These are phyloP conservation scores for Amanita polypyramis DNA, from an alignment of 768 basidiomycete species.

Conservation along the genomic window DNA sequence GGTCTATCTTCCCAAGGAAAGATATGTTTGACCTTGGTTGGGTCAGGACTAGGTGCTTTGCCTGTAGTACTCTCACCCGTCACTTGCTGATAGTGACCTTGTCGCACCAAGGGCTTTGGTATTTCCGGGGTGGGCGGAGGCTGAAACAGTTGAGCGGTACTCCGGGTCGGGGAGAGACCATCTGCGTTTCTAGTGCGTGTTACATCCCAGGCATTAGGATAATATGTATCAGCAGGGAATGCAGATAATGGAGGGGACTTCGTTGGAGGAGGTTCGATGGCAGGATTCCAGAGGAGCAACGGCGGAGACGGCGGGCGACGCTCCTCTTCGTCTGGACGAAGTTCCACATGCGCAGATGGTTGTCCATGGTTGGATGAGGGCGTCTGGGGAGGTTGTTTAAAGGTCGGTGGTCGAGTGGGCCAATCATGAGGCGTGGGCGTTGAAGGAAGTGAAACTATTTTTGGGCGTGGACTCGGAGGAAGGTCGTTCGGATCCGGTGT, in stretches of 20 bases:
- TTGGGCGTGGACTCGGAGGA: conserved; percentile 50
- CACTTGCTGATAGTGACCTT: conserved; percentile 68
- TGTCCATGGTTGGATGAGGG: background rate
- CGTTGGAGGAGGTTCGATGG: conserved; percentile 69
- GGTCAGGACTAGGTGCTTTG: conserved; percentile 51
- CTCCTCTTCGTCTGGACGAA: conserved; percentile 15
- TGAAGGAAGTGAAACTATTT: conserved; percentile 37
- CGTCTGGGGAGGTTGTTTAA: background rate
- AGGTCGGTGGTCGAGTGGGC: conserved; percentile 5
- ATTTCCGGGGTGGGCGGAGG: conserved; percentile 51
- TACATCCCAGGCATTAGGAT: conserved; percentile 81
- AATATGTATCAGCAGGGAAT: conserved; percentile 70
- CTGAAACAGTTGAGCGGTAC: conserved; percentile 41
- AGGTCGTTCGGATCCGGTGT: conserved; percentile 55
- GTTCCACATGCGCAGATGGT: background rate
- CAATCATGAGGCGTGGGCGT: conserved; percentile 24
- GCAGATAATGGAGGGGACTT: conserved; percentile 39
- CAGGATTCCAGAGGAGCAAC: conserved; percentile 71
- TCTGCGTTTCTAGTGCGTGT: conserved; percentile 26
- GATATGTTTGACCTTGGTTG: conserved; percentile 57
- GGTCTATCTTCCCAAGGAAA: conserved; percentile 95
- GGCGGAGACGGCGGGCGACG: conserved; percentile 48
- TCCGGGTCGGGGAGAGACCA: conserved; percentile 19
- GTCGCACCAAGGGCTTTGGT: conserved; percentile 53
- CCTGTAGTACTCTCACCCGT: conserved; percentile 35